These are phyloP conservation scores for Kwoniella heveanensis DNA, from an alignment of 768 basidiomycete genomes.

Conservation along the genomic window DNA sequence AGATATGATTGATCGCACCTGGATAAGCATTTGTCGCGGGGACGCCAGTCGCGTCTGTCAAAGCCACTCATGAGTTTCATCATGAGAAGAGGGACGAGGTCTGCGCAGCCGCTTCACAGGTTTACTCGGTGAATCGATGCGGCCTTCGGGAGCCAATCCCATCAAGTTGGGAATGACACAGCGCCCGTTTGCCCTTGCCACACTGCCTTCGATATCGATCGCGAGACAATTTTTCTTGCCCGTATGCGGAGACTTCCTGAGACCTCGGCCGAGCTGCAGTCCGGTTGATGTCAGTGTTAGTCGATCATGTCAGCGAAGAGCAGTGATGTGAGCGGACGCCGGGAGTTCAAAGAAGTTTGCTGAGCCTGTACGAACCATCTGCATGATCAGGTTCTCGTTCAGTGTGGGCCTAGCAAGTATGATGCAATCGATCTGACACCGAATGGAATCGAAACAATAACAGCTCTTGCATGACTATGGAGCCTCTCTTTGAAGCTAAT, in stretches of 20 bases:
- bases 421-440: slow-evolving; percentile 72
- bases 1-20: too few relatives aligned
- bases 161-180: slow-evolving; percentile 72
- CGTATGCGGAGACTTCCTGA: slow-evolving; percentile 77
- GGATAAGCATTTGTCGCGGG: too few relatives aligned
- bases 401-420: slow-evolving; percentile 86
- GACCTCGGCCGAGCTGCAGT: slow-evolving; percentile 91
- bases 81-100: too few relatives aligned
- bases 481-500: neutral
- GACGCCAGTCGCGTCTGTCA: too few relatives aligned
- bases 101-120: too few relatives aligned
- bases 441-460: too few relatives aligned
- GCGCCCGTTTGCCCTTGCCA: slow-evolving; percentile 68
- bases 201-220: slow-evolving; percentile 86
- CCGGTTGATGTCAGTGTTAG: too few relatives aligned
- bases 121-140: too few relatives aligned
- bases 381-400: slow-evolving; percentile 82
- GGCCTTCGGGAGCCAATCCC: too few relatives aligned
- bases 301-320: too few relatives aligned
- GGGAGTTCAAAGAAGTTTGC: neutral
- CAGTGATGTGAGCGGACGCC: too few relatives aligned
- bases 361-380: slow-evolving; percentile 69
- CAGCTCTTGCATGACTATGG: neutral
- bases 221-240: slow-evolving; percentile 82
- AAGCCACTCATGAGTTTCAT: too few relatives aligned